Evolutionary conservation across 2,329 filamentous ascomycete species (phyloP), one percentile per base, ranked within the genome.

Genomic region (Scopulariopsis brevicaulis): DNA sequence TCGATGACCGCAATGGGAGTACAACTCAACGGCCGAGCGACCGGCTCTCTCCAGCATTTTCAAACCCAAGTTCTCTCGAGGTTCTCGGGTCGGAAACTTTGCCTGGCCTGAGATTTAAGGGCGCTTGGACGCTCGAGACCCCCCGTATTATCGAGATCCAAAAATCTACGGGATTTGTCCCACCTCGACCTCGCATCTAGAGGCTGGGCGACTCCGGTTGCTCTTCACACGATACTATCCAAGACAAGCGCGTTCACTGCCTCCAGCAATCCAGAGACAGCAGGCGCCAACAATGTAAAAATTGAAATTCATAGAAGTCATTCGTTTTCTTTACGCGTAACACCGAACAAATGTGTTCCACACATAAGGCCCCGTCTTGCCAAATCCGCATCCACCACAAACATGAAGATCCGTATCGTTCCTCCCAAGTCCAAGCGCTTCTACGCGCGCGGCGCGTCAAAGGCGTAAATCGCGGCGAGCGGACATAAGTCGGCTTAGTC

Each of bases 401-500:
- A 46, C 15, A 8, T 46, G 10, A 46, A 18, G 40, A 4, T n/a
- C 12, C 43, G 11, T 24, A 50, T 22, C 7, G n/a, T 12, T 50
- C 46, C n/a, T 22, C n/a, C n/a, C 46, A 50, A n/a, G n/a, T 20
- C 46, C 8, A 20, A 22, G n/a, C 46, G 14, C 20, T 7, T 8
- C n/a, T 22, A 50, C 4, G 46, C 46, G 11, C 3, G 46, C 46
- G 7, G 22, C 18, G 12, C 7, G 18, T 50, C n/a, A 3, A 48
- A 22, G 43, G n/a, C 7, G n/a, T 6, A 50, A 48, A 11, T 12
- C 46, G 20, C 15, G 15, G 4, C 37, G 40, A 15, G 18, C 6
- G n/a, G 40, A 46, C 15, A 25, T 20, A 8, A 14, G 51, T 43
- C 15, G n/a, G 14, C 8, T 32, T 71, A 74, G 63, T 74, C 72